Evolutionary conservation across 805 yeast species (phyloP), one percentile per base, ranked within the genome.

Genomic region (Myxozyma neotropica): DNA sequence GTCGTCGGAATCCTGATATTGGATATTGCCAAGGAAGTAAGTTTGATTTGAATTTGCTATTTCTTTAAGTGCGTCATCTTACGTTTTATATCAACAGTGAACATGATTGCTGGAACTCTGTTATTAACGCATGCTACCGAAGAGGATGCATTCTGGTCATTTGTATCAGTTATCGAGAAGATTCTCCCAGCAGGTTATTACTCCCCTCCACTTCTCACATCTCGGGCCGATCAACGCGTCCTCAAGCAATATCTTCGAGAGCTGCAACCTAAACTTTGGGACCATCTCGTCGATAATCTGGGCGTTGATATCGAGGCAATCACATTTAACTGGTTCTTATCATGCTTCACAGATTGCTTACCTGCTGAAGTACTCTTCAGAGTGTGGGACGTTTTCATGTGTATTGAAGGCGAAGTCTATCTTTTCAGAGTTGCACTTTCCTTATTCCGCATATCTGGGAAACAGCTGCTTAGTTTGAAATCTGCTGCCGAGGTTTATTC

Each of bases 291-390:
- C 29, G 23, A 50, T 2, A 53, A 48, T 0, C 63, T 74, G 4
- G 73, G 73, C 1, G 76, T 83, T 35, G 82, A 82, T 52, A 64
- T 80, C 1, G 83, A 80, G 46, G 75, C 81, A 17, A 75, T 82
- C 24, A 77, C 84, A 12, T 76, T 81, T 66, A 80, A 81, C 59
- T 83, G 87, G 87, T 82, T 84, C 74, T 72, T 83, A 15, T 75
- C 83, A 8, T 69, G 83, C 31, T 83, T 82, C 67, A 78, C 83
- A 0, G 85, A 77, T 47, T 75, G 81, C 36, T 67, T 81, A n/a
- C 79, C 81, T 1, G 73, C 80, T 1, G 84, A 83, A 33, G 73
- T 79, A 1, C 76, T 84, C 72, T 79, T 81, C 68, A 74, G 80
- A 49, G 69, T 83, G 7, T 79, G 84, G 77, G 87, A 83, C 67